phyloP scores from a whole-genome alignment of 257 asterid genomes.

The Solanum pennellii region DNA sequence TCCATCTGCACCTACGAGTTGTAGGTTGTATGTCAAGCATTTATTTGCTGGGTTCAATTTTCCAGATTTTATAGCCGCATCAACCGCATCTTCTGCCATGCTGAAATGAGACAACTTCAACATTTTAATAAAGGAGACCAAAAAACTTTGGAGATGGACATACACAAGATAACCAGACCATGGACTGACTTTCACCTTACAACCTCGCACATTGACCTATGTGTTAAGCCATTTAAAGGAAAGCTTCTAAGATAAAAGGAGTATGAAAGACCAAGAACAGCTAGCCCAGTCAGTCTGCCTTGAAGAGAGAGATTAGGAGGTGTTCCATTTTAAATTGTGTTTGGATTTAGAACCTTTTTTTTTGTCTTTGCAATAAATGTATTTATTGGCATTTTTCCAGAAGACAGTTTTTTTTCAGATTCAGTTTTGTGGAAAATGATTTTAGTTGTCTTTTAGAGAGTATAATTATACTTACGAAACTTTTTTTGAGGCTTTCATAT shows the following conservation, averaged over 20 bases:
- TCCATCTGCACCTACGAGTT: conserved; percentile 84
- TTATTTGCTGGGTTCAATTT: conserved; percentile 57
- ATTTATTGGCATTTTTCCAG: not conserved
- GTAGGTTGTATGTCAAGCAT: conserved; percentile 61
- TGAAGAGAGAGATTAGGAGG: not conserved
- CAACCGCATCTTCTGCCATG: conserved; percentile 99
- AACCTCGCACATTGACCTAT: not conserved
- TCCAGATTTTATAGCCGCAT: conserved; percentile 76
- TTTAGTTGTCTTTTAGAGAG: not conserved
- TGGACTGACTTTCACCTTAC: not conserved
- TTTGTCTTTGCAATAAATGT: not conserved
- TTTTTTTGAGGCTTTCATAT: not conserved
- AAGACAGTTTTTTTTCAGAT: not conserved
- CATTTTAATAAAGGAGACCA: not conserved
- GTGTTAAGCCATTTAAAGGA: not conserved
- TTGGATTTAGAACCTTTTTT: not conserved
- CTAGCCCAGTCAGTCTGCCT: not conserved
- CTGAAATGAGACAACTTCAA: conserved; percentile 31
- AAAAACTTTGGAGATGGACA: not conserved
- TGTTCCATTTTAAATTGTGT: not conserved
- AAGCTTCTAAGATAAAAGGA: not conserved
- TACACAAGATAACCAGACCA: not conserved
- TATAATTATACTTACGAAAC: not conserved
- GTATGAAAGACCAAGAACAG: not conserved
- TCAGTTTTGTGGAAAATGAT: not conserved